Evolutionary conservation across 305 asterid genomes (phyloP).

Genomic region (Solanum hybrid): DNA sequence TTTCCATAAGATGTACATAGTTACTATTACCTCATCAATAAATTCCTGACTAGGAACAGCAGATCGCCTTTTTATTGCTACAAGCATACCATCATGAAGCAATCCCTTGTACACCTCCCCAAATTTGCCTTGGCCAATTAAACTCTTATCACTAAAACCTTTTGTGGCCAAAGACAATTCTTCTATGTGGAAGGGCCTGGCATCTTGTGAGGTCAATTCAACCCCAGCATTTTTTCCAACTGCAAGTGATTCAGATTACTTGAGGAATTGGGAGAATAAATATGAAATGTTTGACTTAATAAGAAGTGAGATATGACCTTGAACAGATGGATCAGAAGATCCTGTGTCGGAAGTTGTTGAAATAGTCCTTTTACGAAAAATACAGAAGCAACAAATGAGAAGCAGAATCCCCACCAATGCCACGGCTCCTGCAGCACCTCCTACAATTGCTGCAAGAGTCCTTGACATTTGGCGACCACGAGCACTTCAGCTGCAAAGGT

Average conservation of each 20-base stretch:
- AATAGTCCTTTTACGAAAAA: conserved; percentile 35
- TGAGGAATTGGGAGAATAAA: not conserved
- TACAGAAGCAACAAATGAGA: conserved; percentile 45
- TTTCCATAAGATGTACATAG: not conserved
- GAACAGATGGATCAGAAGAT: conserved; percentile 77
- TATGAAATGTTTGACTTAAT: not conserved
- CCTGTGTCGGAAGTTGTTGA: conserved; percentile 71
- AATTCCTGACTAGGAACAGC: conserved; percentile 60
- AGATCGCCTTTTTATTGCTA: conserved; percentile 64
- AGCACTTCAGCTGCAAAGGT: conserved; percentile 41
- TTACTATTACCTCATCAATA: conserved; percentile 51
- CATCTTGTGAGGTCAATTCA: conserved; percentile 58
- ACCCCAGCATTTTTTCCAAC: conserved; percentile 50
- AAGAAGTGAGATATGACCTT: conserved; percentile 25
- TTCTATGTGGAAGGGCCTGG: conserved; percentile 59
- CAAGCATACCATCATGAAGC: conserved; percentile 86
- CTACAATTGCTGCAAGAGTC: conserved; percentile 91
- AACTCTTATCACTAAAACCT: conserved; percentile 55
- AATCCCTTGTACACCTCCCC: conserved; percentile 91
- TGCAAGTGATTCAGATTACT: conserved; percentile 20
- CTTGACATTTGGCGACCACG: conserved; percentile 76
- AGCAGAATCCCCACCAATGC: conserved; percentile 54
- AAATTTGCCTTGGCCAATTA: conserved; percentile 86
- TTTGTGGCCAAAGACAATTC: conserved; percentile 72
- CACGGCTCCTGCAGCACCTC: conserved; percentile 99